Evolutionary conservation across 2,329 filamentous ascomycete species (phyloP), one percentile per base, ranked within the genome.

Genomic region (Rhinocladiella similis): DNA sequence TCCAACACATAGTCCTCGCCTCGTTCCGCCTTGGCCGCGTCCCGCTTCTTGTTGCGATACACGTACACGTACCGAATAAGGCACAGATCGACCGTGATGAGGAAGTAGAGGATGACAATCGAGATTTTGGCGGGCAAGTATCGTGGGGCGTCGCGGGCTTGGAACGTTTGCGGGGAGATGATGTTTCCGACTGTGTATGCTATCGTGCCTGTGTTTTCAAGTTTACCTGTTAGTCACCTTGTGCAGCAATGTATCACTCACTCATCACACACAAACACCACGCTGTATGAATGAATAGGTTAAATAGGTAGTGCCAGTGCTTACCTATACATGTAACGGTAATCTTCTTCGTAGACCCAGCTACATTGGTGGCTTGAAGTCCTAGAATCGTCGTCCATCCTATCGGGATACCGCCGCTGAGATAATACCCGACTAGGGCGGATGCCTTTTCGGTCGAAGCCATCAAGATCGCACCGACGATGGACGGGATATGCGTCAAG

Each of bases 141-240:
- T 10, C 61, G 35, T n/a, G 68, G 68, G 1, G 66, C 71, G 20
- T 73, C 70, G 4, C 66, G 65, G 5, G 67, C 64, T 55, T 72
- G 70, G 59, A 77, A 77, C 0, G 72, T 76, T 52, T 75, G 73
- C 1, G 73, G 74, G 0, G 68, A 70, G 47, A 77, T 75, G 53
- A 76, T 75, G 51, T 77, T 77, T 16, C 73, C 74, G 9, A 75
- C 66, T 0, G 68, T 70, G 52, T 74, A 73, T 1, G 68, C 68
- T n/a, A 73, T 69, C 3, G 67, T 68, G 16, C 68, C 29, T 33
- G 29, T 27, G 6, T 33, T 33, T 33, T 12, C 6, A 33, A 9
- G 10, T 10, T 6, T 18, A 43, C 39, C 39, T 16, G 14, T 43
- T 13, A 43, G 39, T 43, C 12, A 43, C 13, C 6, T 43, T 41